Evolutionary conservation across 805 yeast genomes (phyloP).

Genomic region (Zygoascus bituminiphila): DNA sequence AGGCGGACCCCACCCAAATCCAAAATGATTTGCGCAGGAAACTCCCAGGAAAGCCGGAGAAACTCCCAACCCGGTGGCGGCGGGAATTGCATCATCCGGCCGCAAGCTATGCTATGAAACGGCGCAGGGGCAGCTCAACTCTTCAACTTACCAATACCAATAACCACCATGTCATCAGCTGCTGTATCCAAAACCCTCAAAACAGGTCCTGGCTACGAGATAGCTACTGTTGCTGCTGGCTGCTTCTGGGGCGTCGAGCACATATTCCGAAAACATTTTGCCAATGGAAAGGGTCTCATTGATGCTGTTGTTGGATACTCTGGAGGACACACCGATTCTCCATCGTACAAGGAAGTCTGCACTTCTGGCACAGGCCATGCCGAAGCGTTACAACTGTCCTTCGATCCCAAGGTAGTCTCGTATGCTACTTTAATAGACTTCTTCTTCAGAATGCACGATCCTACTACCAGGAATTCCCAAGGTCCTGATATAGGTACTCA

Average conservation of each 20-base stretch:
- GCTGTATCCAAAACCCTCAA: not conserved
- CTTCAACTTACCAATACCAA: not conserved
- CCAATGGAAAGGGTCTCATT: conserved; percentile 48
- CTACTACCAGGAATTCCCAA: conserved; percentile 73
- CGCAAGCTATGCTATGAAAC: no score
- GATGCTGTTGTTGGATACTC: conserved; percentile 87
- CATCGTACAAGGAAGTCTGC: conserved; percentile 68
- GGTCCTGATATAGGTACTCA: conserved; percentile 89
- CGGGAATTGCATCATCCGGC: no score
- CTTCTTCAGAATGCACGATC: conserved; percentile 90
- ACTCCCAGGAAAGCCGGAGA: no score
- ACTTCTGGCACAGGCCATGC: conserved; percentile 70
- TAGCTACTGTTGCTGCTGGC: conserved; percentile 56
- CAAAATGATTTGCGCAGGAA: no score
- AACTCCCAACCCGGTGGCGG: no score
- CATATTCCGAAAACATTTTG: conserved; percentile 64
- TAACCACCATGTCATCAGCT: not conserved
- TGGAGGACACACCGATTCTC: conserved; percentile 53
- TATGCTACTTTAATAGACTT: conserved; percentile 63
- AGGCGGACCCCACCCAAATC: not conserved
- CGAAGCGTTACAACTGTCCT: conserved; percentile 77
- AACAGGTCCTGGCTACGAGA: conserved; percentile 29
- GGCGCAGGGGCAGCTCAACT: no score
- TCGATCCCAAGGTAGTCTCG: conserved; percentile 57
- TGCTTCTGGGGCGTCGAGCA: conserved; percentile 58